Evolutionary conservation across 495 filamentous ascomycete genomes (phyloP).

Genomic region (Penicillium chermesinum): DNA sequence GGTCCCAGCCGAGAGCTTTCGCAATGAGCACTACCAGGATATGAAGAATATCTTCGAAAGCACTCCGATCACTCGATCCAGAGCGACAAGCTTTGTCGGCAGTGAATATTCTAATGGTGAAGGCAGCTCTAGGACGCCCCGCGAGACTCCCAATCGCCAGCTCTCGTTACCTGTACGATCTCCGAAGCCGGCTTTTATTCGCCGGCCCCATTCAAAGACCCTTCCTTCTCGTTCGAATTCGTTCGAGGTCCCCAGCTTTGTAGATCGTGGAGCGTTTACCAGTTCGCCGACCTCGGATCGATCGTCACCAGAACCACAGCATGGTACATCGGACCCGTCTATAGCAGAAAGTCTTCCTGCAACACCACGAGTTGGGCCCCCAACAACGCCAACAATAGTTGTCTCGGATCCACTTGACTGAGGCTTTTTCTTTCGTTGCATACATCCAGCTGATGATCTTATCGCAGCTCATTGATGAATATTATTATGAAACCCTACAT

Average conservation of each 20-base stretch:
- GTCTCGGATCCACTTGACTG: neutral
- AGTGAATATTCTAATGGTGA: conserved; percentile 19
- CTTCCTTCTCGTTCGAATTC: conserved; percentile 4
- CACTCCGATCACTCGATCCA: conserved; percentile 18
- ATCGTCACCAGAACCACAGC: neutral
- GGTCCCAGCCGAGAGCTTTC: conserved; percentile 44
- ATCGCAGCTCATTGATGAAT: too few species aligned
- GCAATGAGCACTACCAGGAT: conserved; percentile 33
- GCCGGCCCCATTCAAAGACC: conserved; percentile 11
- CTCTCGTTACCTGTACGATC: conserved; percentile 7
- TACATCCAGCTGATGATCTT: too few species aligned
- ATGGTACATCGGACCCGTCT: neutral
- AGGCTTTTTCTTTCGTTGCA: too few species aligned
- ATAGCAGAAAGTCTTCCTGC: neutral
- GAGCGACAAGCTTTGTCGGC: conserved; percentile 17
- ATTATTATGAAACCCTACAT: too few species aligned
- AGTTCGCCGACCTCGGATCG: neutral
- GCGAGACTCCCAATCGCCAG: neutral
- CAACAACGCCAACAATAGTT: neutral
- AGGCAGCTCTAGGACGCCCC: conserved; percentile 8
- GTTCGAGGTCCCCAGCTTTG: neutral
- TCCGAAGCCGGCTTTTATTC: neutral
- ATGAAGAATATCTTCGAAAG: conserved; percentile 39
- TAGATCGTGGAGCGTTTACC: neutral
- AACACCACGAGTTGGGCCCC: neutral